Base-by-base conservation (phyloP, 495 filamentous ascomycete genomes). In the Aspergillus steynii region DNA sequence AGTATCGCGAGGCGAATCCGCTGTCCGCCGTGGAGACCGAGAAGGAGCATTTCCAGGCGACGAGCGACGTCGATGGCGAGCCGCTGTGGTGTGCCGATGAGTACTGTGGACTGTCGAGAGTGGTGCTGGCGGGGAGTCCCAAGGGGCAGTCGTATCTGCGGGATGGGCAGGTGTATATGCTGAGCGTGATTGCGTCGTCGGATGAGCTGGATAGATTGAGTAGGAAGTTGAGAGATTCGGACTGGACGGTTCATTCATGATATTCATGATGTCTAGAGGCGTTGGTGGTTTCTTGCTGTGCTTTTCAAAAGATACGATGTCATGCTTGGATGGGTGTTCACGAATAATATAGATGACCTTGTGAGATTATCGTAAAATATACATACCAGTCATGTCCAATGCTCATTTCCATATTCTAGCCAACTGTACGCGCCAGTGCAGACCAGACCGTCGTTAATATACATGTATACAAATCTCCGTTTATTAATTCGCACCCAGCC, bases 81-180 rank as follows among this genome's bases (percentile, higher is more conserved):
- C 55, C 58, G 51, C 46, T 67, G 58, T 71, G 66, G 64, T 71
- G 58, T 57, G 62, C 51, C 3, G 50, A 65, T 29, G 62, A 51
- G 45, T 63, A 58, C 29, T 47, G 29, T 50, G 60, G 68, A 15
- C 53, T 60, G 42, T 52, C 50, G 34, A 56, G 56, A 34, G 53
- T 67, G 8, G 66, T 67, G 26, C 50, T 71, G 49, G 65, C 58
- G n/a, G 69, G 69, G 20, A 52, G 67, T 46, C 62, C 63, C 1
- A 42, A 56, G 47, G 66, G 63, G n/a, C 61, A 66, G 46, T 55
- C 55, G 25, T 50, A 57, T 57, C 14, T 65, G 29, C 50, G 45
- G 25, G 60, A 62, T 31, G 62, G 29, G 4, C 29, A 34, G 34
- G 56, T 46, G 28, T 42, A 61, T 42, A 37, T 48, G 56, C 47